Evolutionary conservation across 176 grass and related monocot genomes (phyloP).

Genomic region (Carex cristatella): DNA sequence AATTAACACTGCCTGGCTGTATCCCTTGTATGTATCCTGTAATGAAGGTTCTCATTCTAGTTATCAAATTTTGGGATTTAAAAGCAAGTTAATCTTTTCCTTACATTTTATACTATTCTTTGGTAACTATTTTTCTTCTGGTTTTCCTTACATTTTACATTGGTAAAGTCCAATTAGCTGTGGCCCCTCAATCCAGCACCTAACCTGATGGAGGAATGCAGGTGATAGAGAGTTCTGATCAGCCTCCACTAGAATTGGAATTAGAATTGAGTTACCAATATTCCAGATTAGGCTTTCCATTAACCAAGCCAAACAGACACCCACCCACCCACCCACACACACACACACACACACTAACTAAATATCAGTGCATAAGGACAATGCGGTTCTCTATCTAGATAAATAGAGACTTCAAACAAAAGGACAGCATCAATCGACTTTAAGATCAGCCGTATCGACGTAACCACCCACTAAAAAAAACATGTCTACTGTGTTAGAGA

Average conservation of each 20-base stretch:
- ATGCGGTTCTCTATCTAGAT: background rate
- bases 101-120: background rate
- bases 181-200: background rate
- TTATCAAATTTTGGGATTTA: background rate
- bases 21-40: background rate
- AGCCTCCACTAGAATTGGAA: background rate
- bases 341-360: background rate
- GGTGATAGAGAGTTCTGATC: too few species aligned
- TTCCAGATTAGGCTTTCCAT: background rate
- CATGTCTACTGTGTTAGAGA: background rate
- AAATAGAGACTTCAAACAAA: conserved; percentile 6
- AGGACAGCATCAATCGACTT: background rate
- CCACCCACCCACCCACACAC: too few species aligned
- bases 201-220: background rate
- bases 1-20: background rate
- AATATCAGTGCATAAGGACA: background rate
- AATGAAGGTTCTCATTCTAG: background rate
- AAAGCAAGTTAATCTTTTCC: background rate
- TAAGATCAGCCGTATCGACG: background rate
- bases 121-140: background rate
- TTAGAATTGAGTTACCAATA: background rate
- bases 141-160: background rate
- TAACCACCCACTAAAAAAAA: background rate
- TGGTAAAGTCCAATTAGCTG: background rate
- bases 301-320: background rate